Evolutionary conservation across 768 basidiomycete genomes (phyloP).

Genomic region (Boletus tylopilopsis): DNA sequence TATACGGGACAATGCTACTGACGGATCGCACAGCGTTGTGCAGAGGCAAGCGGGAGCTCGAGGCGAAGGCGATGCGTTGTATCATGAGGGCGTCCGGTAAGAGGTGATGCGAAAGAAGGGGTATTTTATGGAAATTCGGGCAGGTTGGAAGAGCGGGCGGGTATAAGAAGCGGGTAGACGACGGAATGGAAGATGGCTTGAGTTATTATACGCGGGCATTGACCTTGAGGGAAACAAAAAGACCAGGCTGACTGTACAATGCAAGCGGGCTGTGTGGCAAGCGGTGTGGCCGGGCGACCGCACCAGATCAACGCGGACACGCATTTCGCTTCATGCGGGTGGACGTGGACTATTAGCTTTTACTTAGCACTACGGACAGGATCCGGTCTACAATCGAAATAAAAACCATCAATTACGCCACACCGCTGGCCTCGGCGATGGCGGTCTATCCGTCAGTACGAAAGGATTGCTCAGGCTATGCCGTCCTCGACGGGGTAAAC

Average conservation of each 20-base stretch:
- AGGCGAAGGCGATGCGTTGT: background rate
- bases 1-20: slow-evolving; percentile 18
- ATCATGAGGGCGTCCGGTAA: slow-evolving; percentile 4
- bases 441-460: slow-evolving; percentile 26
- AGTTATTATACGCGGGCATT: slow-evolving; percentile 14
- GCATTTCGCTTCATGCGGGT: too few relatives aligned
- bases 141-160: background rate
- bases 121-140: background rate
- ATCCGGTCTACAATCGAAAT: too few relatives aligned
- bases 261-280: slow-evolving; percentile 12
- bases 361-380: slow-evolving; percentile 5
- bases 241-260: background rate
- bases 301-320: too few relatives aligned
- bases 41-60: background rate
- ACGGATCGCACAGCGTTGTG: slow-evolving; percentile 14
- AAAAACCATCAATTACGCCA: slow-evolving; percentile 13
- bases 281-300: background rate
- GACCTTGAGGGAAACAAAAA: slow-evolving; percentile 24
- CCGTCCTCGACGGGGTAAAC: slow-evolving; percentile 42
- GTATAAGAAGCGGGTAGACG: background rate
- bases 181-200: background rate
- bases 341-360: background rate
- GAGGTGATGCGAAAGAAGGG: background rate
- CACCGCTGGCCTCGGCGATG: slow-evolving; percentile 8
- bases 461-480: slow-evolving; percentile 56